These are phyloP conservation scores for Aspergillus costaricaensis DNA, from an alignment of 2,329 filamentous ascomycete species.

Conservation along the genomic window DNA sequence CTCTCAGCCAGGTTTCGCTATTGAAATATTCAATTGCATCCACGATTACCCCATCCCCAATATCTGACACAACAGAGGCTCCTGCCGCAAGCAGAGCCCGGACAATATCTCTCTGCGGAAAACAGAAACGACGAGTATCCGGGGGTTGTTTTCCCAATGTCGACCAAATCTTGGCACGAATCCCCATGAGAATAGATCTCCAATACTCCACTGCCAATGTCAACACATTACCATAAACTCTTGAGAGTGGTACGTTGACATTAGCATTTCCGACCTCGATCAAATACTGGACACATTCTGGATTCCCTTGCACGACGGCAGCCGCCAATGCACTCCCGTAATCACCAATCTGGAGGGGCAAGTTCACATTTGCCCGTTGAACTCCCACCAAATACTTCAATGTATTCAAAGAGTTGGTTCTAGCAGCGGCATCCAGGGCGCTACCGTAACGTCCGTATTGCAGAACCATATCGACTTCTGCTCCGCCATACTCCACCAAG, in stretches of 20 bases:
- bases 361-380: not conserved
- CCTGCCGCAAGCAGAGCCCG: too few relatives aligned
- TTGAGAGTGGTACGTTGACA: not conserved
- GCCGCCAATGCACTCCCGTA: not conserved
- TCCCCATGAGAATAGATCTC: not conserved
- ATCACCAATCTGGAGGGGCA: not conserved
- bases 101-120: too few relatives aligned
- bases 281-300: not conserved
- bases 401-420: too few relatives aligned
- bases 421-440: not conserved
- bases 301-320: not conserved
- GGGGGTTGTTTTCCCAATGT: fast-evolving
- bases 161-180: too few relatives aligned
- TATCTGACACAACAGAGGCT: too few relatives aligned
- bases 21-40: too few relatives aligned
- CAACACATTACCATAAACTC: not conserved
- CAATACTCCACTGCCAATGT: not conserved
- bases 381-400: not conserved
- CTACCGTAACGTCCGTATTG: not conserved
- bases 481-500: not conserved
- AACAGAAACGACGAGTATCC: too few relatives aligned
- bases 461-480: not conserved
- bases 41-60: too few relatives aligned
- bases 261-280: not conserved
- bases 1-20: too few relatives aligned